These are phyloP conservation scores for Eruca vesicaria DNA, from an alignment of 441 rosid genomes.

Conservation along the genomic window DNA sequence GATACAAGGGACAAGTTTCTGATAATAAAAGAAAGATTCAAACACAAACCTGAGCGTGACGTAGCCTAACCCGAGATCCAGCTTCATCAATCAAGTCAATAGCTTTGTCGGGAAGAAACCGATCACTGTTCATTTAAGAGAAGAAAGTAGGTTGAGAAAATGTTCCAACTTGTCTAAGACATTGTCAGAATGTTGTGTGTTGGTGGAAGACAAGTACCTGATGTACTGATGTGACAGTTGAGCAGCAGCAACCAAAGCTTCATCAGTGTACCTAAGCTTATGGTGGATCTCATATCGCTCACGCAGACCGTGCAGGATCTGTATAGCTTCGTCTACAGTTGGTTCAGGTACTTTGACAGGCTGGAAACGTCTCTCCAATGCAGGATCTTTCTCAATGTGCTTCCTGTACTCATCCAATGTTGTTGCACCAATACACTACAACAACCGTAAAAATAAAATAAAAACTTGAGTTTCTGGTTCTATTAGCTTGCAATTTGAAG, in stretches of 20 bases:
- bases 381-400: slow-evolving; percentile 92
- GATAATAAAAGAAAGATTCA: not conserved
- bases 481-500: not conserved
- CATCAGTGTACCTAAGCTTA: slow-evolving; percentile 78
- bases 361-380: slow-evolving; percentile 90
- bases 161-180: not conserved
- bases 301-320: slow-evolving; percentile 79
- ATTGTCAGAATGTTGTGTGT: not conserved
- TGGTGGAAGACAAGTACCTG: slow-evolving; percentile 44
- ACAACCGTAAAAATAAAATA: not conserved
- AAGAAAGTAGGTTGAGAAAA: not conserved
- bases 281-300: slow-evolving; percentile 94
- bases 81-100: slow-evolving; percentile 99
- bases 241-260: slow-evolving; percentile 80
- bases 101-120: slow-evolving; percentile 97
- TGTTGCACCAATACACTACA: slow-evolving; percentile 96
- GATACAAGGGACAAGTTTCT: not conserved
- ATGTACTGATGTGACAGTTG: slow-evolving; percentile 85
- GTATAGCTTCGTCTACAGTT: slow-evolving; percentile 80
- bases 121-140: slow-evolving; percentile 59
- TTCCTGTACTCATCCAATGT: slow-evolving; percentile 85
- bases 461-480: not conserved
- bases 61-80: slow-evolving; percentile 96
- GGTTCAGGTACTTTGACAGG: slow-evolving; percentile 91
- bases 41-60: slow-evolving; percentile 74